Percentiles rank a stretch among this genome's conserved stretches.
Conservation (phyloP, 495 filamentous ascomycete genomes). For the Penicillium paradoxum region DNA sequence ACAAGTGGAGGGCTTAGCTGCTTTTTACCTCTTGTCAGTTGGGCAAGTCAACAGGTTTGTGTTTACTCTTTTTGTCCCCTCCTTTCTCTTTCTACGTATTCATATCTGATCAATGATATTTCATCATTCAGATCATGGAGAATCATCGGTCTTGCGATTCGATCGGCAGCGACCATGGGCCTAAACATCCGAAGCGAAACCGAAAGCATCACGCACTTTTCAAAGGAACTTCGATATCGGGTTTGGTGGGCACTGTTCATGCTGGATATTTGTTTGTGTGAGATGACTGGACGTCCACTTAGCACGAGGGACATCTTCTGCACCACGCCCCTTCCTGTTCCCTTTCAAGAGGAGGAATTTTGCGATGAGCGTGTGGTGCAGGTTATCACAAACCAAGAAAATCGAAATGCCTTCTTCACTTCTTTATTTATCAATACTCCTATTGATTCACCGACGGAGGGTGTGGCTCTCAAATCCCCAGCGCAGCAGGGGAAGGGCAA, state of each 20-base stretch:
- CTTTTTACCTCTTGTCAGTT: slow-evolving; percentile 50
- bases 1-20: slow-evolving; percentile 44
- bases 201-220: slow-evolving; percentile 37
- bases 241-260: slow-evolving; percentile 53
- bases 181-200: slow-evolving; percentile 58
- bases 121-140: slow-evolving; percentile 39
- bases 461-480: neutral
- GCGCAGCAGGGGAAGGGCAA: neutral
- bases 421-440: slow-evolving; percentile 13
- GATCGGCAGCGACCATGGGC: slow-evolving; percentile 54
- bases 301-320: slow-evolving; percentile 49
- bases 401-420: slow-evolving; percentile 20
- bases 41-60: slow-evolving; percentile 50
- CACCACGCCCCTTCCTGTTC: slow-evolving; percentile 49
- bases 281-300: slow-evolving; percentile 57
- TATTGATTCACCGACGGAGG: neutral
- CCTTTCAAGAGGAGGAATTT: slow-evolving; percentile 51
- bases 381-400: slow-evolving; percentile 26
- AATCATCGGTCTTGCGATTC: slow-evolving; percentile 53
- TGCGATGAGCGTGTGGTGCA: slow-evolving; percentile 21
- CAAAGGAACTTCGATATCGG: slow-evolving; percentile 42
- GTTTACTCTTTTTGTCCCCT: neutral
- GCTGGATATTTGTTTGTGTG: slow-evolving; percentile 52
- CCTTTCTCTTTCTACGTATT: neutral
- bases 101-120: neutral